Conservation (phyloP, 176 grass and related monocot genomes). For the Triticum dicoccoides region DNA sequence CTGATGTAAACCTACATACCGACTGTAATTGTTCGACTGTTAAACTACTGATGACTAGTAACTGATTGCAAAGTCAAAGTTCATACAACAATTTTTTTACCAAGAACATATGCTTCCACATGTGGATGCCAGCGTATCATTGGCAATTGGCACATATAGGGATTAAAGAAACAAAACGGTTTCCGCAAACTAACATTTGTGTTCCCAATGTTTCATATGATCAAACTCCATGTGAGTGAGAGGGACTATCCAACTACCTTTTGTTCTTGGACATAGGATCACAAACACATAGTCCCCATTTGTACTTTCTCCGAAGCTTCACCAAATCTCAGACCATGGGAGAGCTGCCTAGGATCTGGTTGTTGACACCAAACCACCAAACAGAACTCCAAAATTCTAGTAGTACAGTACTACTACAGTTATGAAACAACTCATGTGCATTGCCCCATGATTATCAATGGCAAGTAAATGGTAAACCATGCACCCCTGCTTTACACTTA, state of each 20-base stretch:
- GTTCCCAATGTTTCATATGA: background rate
- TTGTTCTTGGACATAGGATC: constrained; percentile 16
- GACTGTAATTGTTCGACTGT: background rate
- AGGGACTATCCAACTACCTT: constrained; percentile 7
- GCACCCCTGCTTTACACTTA: constrained; percentile 27
- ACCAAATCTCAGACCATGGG: constrained; percentile 30
- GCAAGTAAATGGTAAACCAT: background rate
- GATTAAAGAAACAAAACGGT: background rate
- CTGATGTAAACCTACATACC: background rate
- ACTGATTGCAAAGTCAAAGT: constrained; percentile 21
- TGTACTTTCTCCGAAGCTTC: constrained; percentile 41
- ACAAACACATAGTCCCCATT: background rate
- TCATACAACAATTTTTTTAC: background rate
- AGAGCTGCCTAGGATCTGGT: constrained; percentile 22
- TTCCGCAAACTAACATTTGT: background rate
- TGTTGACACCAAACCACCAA: constrained; percentile 47
- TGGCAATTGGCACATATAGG: background rate
- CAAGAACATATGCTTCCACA: constrained; percentile 43
- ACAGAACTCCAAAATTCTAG: constrained; percentile 25
- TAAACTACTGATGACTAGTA: background rate
- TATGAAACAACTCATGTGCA: background rate
- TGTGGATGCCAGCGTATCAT: constrained; percentile 3
- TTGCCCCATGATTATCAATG: background rate
- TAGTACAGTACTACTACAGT: background rate
- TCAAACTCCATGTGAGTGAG: constrained; percentile 19